Percentiles rank a stretch among this genome's conserved stretches.
These are phyloP conservation scores for Phialophora macrospora DNA, from an alignment of 2,329 filamentous ascomycete genomes.

Conservation along the genomic window DNA sequence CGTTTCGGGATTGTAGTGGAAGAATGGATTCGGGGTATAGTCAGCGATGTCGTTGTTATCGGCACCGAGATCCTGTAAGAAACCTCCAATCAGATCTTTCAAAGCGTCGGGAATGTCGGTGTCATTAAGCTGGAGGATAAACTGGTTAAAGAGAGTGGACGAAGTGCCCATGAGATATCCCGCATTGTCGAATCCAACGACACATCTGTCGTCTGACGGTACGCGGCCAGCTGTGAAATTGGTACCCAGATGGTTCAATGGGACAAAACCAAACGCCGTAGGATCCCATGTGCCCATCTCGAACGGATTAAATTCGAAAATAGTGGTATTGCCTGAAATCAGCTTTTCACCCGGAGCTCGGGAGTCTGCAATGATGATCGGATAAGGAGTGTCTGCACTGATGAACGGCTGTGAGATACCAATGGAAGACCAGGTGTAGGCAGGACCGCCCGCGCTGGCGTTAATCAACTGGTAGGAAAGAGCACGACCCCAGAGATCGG, in stretches of 20 bases:
- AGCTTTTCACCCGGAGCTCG: slow-evolving; percentile 65
- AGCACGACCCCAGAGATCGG: slow-evolving; percentile 87
- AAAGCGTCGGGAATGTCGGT: slow-evolving; percentile 57
- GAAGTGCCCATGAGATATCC: slow-evolving; percentile 87
- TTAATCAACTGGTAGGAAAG: slow-evolving; percentile 87
- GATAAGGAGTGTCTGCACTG: slow-evolving; percentile 69
- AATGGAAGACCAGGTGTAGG: slow-evolving; percentile 83
- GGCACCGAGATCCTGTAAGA: slow-evolving; percentile 63
- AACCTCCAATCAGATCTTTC: slow-evolving; percentile 47
- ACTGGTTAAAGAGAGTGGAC: slow-evolving; percentile 80
- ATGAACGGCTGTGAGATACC: slow-evolving; percentile 66
- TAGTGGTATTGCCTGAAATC: slow-evolving; percentile 72
- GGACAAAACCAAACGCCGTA: slow-evolving; percentile 71
- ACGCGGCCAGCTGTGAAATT: slow-evolving; percentile 69
- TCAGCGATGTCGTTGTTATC: slow-evolving; percentile 73
- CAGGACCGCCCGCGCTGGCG: slow-evolving; percentile 71
- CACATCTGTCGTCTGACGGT: slow-evolving; percentile 62
- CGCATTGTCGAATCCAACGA: slow-evolving; percentile 79
- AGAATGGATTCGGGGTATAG: slow-evolving; percentile 78
- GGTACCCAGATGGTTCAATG: slow-evolving; percentile 72
- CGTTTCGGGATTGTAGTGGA: slow-evolving; percentile 62
- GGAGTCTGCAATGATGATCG: slow-evolving; percentile 72
- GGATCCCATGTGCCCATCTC: slow-evolving; percentile 81
- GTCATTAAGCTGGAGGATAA: slow-evolving; percentile 69
- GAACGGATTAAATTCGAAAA: slow-evolving; percentile 77